Percentiles rank a stretch among this genome's conserved stretches.
Conservation (phyloP, 805 yeast genomes). For the Metschnikowia orientalis region DNA sequence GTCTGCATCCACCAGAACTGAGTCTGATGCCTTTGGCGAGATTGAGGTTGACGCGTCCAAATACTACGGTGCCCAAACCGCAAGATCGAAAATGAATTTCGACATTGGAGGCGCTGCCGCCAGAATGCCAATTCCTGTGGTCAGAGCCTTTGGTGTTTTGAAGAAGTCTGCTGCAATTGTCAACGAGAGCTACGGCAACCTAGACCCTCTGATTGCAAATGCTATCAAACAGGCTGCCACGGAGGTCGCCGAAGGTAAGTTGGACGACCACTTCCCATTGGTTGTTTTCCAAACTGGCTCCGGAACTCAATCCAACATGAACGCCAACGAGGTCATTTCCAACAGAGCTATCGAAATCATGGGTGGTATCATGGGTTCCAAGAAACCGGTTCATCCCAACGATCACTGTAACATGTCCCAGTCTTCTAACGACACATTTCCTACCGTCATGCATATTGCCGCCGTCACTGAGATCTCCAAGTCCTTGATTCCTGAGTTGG, state of each 20-base stretch:
- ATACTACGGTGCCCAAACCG: slow-evolving; percentile 99
- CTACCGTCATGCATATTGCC: slow-evolving; percentile 99
- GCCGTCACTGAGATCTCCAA: slow-evolving; percentile 85
- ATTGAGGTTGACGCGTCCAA: slow-evolving; percentile 81
- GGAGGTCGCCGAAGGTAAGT: slow-evolving; percentile 89
- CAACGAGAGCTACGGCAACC: slow-evolving; percentile 70
- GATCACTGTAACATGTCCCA: slow-evolving; percentile 98
- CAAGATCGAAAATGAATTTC: slow-evolving; percentile 88
- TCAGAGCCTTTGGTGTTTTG: slow-evolving; percentile 87
- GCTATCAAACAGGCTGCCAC: slow-evolving; percentile 94
- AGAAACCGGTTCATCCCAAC: slow-evolving; percentile 94
- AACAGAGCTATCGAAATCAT: slow-evolving; percentile 96
- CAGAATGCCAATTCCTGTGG: slow-evolving; percentile 84
- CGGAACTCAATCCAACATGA: slow-evolving; percentile 98
- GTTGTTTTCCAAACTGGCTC: slow-evolving; percentile 99
- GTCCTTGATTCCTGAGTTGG: slow-evolving; percentile 75
- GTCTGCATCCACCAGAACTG: slow-evolving; percentile 53
- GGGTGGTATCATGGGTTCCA: slow-evolving; percentile 90
- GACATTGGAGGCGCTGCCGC: slow-evolving; percentile 93
- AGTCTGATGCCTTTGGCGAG: slow-evolving; percentile 95
- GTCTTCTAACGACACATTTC: slow-evolving; percentile 98
- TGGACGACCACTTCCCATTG: slow-evolving; percentile 91
- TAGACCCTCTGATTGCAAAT: slow-evolving; percentile 76
- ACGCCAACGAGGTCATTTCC: slow-evolving; percentile 97
- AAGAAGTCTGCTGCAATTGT: slow-evolving; percentile 94